Evolutionary conservation across 495 filamentous ascomycete genomes (phyloP).

Genomic region (Penicillium robsamsonii): DNA sequence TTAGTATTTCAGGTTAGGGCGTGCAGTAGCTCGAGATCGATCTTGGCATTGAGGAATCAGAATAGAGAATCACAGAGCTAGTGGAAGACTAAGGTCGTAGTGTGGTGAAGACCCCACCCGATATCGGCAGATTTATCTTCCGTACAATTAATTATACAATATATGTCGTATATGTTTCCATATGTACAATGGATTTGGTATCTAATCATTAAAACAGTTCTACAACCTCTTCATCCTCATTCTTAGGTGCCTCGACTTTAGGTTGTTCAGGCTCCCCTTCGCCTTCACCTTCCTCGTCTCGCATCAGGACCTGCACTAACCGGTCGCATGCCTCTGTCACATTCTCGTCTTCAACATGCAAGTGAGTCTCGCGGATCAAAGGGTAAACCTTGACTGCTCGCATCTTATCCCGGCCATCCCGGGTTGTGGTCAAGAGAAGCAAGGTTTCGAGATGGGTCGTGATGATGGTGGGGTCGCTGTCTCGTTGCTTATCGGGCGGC

Average conservation of each 20-base stretch:
- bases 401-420: conserved; percentile 69
- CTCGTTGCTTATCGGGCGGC: conserved; percentile 80
- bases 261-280: conserved; percentile 24
- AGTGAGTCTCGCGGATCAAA: conserved; percentile 81
- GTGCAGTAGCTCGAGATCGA: conserved; percentile 15
- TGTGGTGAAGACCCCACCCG: conserved; percentile 1
- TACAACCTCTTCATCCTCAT: conserved; percentile 44
- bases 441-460: conserved; percentile 86
- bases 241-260: conserved; percentile 21
- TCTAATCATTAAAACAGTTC: conserved; percentile 33
- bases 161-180: neutral
- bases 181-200: conserved; percentile 10
- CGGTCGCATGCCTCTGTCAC: conserved; percentile 85
- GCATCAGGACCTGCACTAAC: conserved; percentile 88
- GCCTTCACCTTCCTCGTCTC: conserved; percentile 58
- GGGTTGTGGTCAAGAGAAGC: conserved; percentile 75
- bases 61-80: conserved; percentile 3
- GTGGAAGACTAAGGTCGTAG: neutral
- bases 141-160: neutral
- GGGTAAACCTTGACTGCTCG: conserved; percentile 80
- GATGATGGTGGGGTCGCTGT: conserved; percentile 70
- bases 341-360: conserved; percentile 72
- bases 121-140: conserved; percentile 7
- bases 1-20: conserved; percentile 14
- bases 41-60: conserved; percentile 6